Base-by-base conservation (phyloP, 257 asterid species). In the Solanum commersonii region DNA sequence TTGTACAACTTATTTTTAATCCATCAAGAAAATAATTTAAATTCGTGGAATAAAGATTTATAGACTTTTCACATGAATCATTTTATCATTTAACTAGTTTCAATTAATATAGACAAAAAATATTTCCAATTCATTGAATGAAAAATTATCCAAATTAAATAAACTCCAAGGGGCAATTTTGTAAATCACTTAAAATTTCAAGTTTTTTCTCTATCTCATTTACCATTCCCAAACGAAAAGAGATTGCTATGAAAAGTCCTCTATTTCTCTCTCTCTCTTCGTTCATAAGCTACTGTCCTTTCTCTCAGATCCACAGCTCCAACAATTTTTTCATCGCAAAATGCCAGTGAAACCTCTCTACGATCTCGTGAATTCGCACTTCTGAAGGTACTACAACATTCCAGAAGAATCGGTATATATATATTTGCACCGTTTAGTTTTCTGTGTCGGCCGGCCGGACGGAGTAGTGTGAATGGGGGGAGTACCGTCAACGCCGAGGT, bases 401-500 rank as follows among this genome's bases (percentile, higher is more conserved):
- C 44, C 56, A 82, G 44, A 82, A 82, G 29, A 49, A 6, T 86
- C 60, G 5, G 37, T 52, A 20, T 52, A 29, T 0, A 65, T 14
- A 44, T 38, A 71, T 52, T 42, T 8, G 52, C n/a, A 16, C 68
- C 59, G 73, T 73, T 70, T 42, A 16, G 25, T 46, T 86, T 70
- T 40, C 59, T 84, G 37, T 63, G 52, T 68, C 56, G 63, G 81
- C 15, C 70, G 86, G 27, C 0, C 29, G 77, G 46, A 85, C 76
- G 77, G 87, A 89, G 87, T 72, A 10, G 85, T 77, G 74, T 56
- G 86, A 89, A 97, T 97, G 99, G 99, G 99, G 67, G 99, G 94
- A 88, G 94, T 93, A 78, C 94, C 99, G 79, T 97, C 99, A 88
- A 91, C 99, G 90, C 96, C 98, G 92, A 94, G 94, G 37, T 88